Evolutionary conservation across 345 rosid genomes (phyloP), one percentile per base, ranked within the genome.

Genomic region (Bruguiera sexangula): DNA sequence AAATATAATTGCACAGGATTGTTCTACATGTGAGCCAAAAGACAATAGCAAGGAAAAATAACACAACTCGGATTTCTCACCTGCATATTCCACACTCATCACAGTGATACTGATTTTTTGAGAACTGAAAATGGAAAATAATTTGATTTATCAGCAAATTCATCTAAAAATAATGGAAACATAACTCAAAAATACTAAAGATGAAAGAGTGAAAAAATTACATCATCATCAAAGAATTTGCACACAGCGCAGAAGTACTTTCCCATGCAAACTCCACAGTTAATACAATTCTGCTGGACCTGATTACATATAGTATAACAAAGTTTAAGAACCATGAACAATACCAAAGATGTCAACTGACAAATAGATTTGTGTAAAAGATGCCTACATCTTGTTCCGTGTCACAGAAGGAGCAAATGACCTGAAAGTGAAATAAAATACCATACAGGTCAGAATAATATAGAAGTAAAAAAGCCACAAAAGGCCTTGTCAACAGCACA

Each of bases 241-340:
- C 96, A 90, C 62, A 73, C 75, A 2, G 78, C 67, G 65, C 96
- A 90, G 48, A 82, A 90, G 81, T 88, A 90, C 62, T 85, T 84
- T 64, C 96, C 93, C 93, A 90, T 85, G 77, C 89, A 85, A 71
- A 85, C 88, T n/a, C 94, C 89, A 75, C 96, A 90, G 3, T 72
- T 76, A 5, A 73, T 60, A 73, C 94, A 90, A 63, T 80, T 63
- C 71, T 87, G 90, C 60, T 76, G 88, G 65, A 85, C 89, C 94
- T 88, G 81, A 62, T 43, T 48, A n/a, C 46, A 70, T 22, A 37
- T 30, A 70, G 32, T 8, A 30, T 37, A 57, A 34, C 7, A 55
- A 61, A 8, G 43, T 52, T 73, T 53, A 6, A 16, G 43, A 29
- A 3, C 29, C 16, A 53, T 13, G 30, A 6, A 26, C 34, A n/a